phyloP scores from a whole-genome alignment of 2,329 filamentous ascomycete species.

The Hypomyces rosellus region DNA sequence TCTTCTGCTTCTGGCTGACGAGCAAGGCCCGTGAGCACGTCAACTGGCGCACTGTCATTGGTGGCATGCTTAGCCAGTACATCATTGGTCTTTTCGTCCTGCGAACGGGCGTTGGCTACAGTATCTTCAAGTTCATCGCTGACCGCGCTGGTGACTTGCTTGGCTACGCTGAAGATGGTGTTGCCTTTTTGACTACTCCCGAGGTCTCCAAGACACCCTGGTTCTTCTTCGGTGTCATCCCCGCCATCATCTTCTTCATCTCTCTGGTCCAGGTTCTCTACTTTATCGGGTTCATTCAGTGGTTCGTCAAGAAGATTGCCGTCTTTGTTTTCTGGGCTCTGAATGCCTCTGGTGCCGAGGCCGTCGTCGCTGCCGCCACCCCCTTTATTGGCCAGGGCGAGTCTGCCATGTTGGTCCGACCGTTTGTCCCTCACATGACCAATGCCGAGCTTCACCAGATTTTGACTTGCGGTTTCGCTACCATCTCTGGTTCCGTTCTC shows the following conservation, averaged over 20 bases:
- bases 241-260: slow-evolving; percentile 94
- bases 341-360: slow-evolving; percentile 81
- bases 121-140: slow-evolving; percentile 89
- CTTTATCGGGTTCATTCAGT: slow-evolving; percentile 75
- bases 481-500: slow-evolving; percentile 81
- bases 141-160: slow-evolving; percentile 66
- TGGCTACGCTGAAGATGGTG: slow-evolving; percentile 67
- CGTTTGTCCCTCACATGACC: slow-evolving; percentile 80
- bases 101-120: slow-evolving; percentile 70
- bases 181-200: slow-evolving; percentile 54
- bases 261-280: slow-evolving; percentile 83
- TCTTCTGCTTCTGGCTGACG: slow-evolving; percentile 60
- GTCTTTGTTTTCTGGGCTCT: slow-evolving; percentile 88
- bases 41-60: slow-evolving; percentile 76
- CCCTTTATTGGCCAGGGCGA: slow-evolving; percentile 94
- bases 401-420: slow-evolving; percentile 85
- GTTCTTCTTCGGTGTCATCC: slow-evolving; percentile 77
- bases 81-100: slow-evolving; percentile 84
- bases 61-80: slow-evolving; percentile 84
- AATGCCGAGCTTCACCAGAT: slow-evolving; percentile 85
- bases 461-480: slow-evolving; percentile 89
- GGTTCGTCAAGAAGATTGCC: slow-evolving; percentile 84
- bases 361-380: slow-evolving; percentile 87
- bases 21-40: slow-evolving; percentile 60
- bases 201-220: slow-evolving; percentile 45